phyloP scores from a whole-genome alignment of 2,329 filamentous ascomycete genomes.

The Xylariaceae sp. region DNA sequence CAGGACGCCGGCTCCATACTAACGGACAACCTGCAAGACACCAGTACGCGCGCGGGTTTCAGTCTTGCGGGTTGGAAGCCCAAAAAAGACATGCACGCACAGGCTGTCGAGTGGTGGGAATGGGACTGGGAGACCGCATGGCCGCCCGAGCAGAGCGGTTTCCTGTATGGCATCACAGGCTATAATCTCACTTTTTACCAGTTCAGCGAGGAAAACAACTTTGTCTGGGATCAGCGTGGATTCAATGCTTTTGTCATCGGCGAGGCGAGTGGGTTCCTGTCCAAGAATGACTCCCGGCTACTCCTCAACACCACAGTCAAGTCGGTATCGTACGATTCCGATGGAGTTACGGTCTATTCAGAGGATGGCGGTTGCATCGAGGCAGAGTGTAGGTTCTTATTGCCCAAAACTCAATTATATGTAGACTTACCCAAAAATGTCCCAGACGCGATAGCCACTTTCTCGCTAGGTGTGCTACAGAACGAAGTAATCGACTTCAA shows the following conservation, averaged over 20 bases:
- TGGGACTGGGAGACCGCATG: slow-evolving; percentile 52
- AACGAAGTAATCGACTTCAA: slow-evolving; percentile 54
- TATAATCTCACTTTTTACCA: slow-evolving; percentile 61
- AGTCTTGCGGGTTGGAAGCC: slow-evolving; percentile 60
- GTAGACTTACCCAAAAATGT: no score
- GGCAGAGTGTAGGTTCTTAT: slow-evolving; percentile 20
- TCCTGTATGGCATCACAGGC: slow-evolving; percentile 50
- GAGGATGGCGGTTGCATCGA: slow-evolving; percentile 41
- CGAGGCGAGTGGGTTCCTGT: slow-evolving; percentile 55
- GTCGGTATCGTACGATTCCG: slow-evolving; percentile 46
- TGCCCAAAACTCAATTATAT: no score
- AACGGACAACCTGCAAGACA: slow-evolving; percentile 56
- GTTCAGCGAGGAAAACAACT: slow-evolving; percentile 58
- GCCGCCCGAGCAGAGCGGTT: slow-evolving; percentile 51
- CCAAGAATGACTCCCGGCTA: slow-evolving; percentile 50
- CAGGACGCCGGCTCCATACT: slow-evolving; percentile 55
- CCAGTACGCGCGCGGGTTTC: slow-evolving; percentile 54
- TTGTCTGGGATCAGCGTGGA: slow-evolving; percentile 57
- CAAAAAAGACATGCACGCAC: slow-evolving; percentile 47
- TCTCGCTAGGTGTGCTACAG: slow-evolving; percentile 65
- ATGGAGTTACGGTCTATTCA: slow-evolving; percentile 49
- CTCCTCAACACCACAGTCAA: slow-evolving; percentile 55
- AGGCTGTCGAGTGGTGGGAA: slow-evolving; percentile 57
- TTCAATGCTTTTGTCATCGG: slow-evolving; percentile 54
- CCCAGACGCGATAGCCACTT: slow-evolving; percentile 55